Percentiles rank a stretch among this genome's conserved stretches.
These are phyloP conservation scores for Colletotrichum horii DNA, from an alignment of 2,329 filamentous ascomycete genomes.

Conservation along the genomic window DNA sequence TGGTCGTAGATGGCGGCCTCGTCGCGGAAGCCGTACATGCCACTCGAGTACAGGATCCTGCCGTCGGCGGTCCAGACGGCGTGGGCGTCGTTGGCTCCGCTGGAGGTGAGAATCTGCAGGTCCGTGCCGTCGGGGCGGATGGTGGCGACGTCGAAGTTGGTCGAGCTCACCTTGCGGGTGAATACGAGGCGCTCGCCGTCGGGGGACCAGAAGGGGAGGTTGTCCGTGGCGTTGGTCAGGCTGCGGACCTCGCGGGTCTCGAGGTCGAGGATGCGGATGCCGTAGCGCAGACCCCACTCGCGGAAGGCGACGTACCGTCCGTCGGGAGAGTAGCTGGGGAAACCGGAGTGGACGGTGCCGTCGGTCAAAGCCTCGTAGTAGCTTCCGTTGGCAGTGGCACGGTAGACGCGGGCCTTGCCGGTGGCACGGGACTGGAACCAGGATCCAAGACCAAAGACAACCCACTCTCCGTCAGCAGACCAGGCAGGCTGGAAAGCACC, in stretches of 20 bases:
- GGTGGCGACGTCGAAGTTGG: constrained; percentile 9
- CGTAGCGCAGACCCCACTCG: constrained; percentile 11
- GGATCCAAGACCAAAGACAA: background rate
- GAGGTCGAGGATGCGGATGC: background rate
- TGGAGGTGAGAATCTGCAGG: background rate
- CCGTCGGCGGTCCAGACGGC: constrained; percentile 7
- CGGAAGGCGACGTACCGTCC: background rate
- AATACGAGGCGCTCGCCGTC: constrained; percentile 10
- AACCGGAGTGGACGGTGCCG: constrained; percentile 2
- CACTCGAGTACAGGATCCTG: constrained; percentile 1
- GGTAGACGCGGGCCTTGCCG: constrained; percentile 5
- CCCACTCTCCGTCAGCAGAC: background rate
- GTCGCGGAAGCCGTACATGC: constrained; percentile 10
- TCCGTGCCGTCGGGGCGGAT: constrained; percentile 1
- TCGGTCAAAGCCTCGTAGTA: constrained; percentile 4
- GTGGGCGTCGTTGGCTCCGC: constrained; percentile 5
- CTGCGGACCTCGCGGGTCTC: background rate
- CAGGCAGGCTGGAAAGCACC: constrained; percentile 4
- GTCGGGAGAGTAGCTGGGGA: constrained; percentile 7
- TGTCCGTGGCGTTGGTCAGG: constrained; percentile 5
- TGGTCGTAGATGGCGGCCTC: constrained; percentile 12
- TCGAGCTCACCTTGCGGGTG: background rate
- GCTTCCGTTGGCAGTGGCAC: background rate
- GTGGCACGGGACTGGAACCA: constrained; percentile 4
- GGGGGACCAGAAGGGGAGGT: constrained; percentile 6